phyloP scores from a whole-genome alignment of 1,284 basidiomycete genomes.

The Irpex sp. region DNA sequence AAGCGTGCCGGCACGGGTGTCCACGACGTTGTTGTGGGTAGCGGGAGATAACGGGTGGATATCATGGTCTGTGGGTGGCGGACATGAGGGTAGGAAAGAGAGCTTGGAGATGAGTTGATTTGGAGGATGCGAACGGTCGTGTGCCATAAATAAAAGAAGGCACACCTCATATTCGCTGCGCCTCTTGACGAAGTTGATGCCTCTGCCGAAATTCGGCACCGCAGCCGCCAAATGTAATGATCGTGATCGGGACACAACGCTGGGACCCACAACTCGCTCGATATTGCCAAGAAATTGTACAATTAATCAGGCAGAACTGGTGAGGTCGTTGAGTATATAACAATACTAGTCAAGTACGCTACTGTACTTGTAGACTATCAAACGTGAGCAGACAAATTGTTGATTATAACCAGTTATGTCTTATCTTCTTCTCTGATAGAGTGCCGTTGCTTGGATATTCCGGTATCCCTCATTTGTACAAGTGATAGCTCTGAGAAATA shows the following conservation, averaged over 20 bases:
- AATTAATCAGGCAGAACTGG: not conserved
- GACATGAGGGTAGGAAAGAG: not conserved
- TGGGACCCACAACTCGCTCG: not conserved
- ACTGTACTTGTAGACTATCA: not conserved
- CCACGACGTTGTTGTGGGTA: not conserved
- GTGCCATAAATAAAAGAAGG: conserved; percentile 6
- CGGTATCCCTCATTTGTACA: no score
- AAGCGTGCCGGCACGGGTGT: not conserved
- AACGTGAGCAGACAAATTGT: not conserved
- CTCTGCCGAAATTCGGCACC: not conserved
- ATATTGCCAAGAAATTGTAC: not conserved
- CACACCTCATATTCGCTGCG: not conserved
- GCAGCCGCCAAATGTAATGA: not conserved
- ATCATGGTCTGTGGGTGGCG: not conserved
- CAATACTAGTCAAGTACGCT: not conserved
- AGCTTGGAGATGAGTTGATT: not conserved
- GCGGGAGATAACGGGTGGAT: not conserved
- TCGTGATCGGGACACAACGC: not conserved
- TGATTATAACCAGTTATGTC: not conserved
- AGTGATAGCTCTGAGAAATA: no score
- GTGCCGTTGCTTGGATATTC: not conserved
- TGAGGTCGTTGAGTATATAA: not conserved
- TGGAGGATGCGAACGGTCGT: conserved; percentile 3
- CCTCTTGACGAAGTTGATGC: not conserved
- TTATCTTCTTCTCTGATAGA: not conserved